Evolutionary conservation across 345 rosid species (phyloP).

Genomic region (Anastatica hierochuntica): DNA sequence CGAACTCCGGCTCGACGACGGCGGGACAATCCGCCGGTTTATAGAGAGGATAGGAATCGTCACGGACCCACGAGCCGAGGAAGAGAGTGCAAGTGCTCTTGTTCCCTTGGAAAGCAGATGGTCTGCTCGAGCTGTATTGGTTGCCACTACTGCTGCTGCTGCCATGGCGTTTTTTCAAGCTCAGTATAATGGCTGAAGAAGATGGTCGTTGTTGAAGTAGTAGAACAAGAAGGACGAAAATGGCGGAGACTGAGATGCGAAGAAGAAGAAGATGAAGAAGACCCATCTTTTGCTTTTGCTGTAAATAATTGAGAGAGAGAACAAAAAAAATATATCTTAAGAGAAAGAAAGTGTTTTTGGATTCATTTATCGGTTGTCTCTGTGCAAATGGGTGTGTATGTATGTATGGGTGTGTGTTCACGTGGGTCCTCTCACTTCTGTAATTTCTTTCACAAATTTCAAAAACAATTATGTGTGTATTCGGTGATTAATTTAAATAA

Average conservation of each 20-base stretch:
- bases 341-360: background rate
- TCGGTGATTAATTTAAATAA: slow-evolving; percentile 1
- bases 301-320: slow-evolving; percentile 17
- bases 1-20: slow-evolving; percentile 60
- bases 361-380: slow-evolving; percentile 14
- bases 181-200: slow-evolving; percentile 51
- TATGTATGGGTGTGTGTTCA: slow-evolving; percentile 10
- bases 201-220: slow-evolving; percentile 24
- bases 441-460: slow-evolving; percentile 4
- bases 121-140: slow-evolving; percentile 39
- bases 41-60: slow-evolving; percentile 63
- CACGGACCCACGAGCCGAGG: slow-evolving; percentile 68
- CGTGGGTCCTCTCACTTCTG: slow-evolving; percentile 27
- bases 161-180: slow-evolving; percentile 52
- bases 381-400: slow-evolving; percentile 23
- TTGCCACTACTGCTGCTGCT: slow-evolving; percentile 21
- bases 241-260: slow-evolving; percentile 22
- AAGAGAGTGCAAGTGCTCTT: slow-evolving; percentile 39
- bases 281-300: slow-evolving; percentile 17
- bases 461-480: background rate
- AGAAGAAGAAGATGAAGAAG: background rate
- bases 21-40: slow-evolving; percentile 52
- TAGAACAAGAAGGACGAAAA: slow-evolving; percentile 20
- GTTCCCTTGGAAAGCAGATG: slow-evolving; percentile 44
- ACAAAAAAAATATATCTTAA: slow-evolving; percentile 18